Base-by-base conservation (phyloP, 2,329 filamentous ascomycete genomes). In the Emergomyces pasteurianus region DNA sequence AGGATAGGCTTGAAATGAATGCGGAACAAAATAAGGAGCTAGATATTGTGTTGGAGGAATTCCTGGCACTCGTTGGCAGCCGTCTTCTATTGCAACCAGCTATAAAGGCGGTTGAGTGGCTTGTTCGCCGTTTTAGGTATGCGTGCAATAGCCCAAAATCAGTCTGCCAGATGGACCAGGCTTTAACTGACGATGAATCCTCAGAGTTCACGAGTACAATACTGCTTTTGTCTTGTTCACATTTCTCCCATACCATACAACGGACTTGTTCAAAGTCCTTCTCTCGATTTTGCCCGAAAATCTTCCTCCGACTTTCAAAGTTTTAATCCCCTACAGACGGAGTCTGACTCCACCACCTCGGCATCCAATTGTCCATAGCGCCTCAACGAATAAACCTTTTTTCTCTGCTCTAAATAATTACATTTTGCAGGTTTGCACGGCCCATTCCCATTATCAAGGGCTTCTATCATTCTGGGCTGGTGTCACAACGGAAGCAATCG, bases 71-170 rank as follows among this genome's bases (percentile, higher is more conserved):
- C 16, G 85, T 88, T 12, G 88, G 89, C 26, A 85, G 86, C 31
- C 83, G 88, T 47, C 73, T 99, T 65, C 81, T 92, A 64, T 79
- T 99, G 38, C 91, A 87, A 77, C 92, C 94, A 47, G 90, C 90
- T 0, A 84, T 96, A 59, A 95, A 95, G 75, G 86, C 92, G 18
- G 81, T 97, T 43, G 95, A 99, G 78, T 99, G 94, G 94, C 81
- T 99, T 54, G 83, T 99, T 60, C 82, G 94, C 69, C 83, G 92
- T 69, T 99, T 97, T 70, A 85, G 87, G 90, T 95, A 78, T 63
- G 81, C 28, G n/a, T 38, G 58, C 58, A 34, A 40, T 28, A 5
- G 21, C 38, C 7, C 7, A 52, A 62, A 9, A 46, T 16, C 10
- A 23, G 18, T 21, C 26, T 58, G 8, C 26, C 36, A 28, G 60